A percentile compares a stretch with the other conserved stretches of the same genome.
phyloP scores from a whole-genome alignment of 1,284 basidiomycete species.

The Hypsizygus ulmarius region DNA sequence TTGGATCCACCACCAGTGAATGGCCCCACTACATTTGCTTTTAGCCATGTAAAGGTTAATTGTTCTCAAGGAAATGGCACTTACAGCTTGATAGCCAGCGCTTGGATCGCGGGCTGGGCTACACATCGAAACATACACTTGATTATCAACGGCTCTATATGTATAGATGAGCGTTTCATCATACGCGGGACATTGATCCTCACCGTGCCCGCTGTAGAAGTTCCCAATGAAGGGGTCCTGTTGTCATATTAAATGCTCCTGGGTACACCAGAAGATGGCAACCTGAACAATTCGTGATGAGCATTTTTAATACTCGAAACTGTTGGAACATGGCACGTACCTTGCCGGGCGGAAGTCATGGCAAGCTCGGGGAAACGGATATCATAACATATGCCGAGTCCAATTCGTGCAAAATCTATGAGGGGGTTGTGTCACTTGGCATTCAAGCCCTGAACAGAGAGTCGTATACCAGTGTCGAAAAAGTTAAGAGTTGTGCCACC shows the following conservation, averaged over 20 bases:
- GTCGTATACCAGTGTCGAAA: slow-evolving; percentile 79
- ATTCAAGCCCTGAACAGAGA: neutral
- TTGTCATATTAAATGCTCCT: slow-evolving; percentile 87
- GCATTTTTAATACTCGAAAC: neutral
- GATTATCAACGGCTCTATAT: slow-evolving; percentile 89
- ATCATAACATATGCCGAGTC: slow-evolving; percentile 90
- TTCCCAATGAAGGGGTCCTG: slow-evolving; percentile 97
- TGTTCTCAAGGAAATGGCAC: slow-evolving; percentile 27
- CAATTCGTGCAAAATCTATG: slow-evolving; percentile 84
- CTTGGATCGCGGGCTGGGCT: slow-evolving; percentile 88
- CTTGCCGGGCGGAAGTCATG: slow-evolving; percentile 87
- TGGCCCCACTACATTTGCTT: slow-evolving; percentile 72
- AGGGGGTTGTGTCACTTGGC: neutral
- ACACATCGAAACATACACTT: slow-evolving; percentile 94
- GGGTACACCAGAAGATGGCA: slow-evolving; percentile 92
- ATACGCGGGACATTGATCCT: slow-evolving; percentile 14
- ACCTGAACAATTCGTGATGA: slow-evolving; percentile 42
- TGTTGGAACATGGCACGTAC: slow-evolving; percentile 34
- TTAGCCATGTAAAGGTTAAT: slow-evolving; percentile 4
- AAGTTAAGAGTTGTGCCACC: slow-evolving; percentile 76
- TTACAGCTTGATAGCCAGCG: slow-evolving; percentile 83
- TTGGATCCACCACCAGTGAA: slow-evolving; percentile 86
- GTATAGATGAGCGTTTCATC: neutral
- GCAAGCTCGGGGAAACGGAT: slow-evolving; percentile 95
- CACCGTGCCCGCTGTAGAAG: slow-evolving; percentile 85